phyloP scores from a whole-genome alignment of 2,329 filamentous ascomycete genomes.

The Ophiosphaerella herpotricha region DNA sequence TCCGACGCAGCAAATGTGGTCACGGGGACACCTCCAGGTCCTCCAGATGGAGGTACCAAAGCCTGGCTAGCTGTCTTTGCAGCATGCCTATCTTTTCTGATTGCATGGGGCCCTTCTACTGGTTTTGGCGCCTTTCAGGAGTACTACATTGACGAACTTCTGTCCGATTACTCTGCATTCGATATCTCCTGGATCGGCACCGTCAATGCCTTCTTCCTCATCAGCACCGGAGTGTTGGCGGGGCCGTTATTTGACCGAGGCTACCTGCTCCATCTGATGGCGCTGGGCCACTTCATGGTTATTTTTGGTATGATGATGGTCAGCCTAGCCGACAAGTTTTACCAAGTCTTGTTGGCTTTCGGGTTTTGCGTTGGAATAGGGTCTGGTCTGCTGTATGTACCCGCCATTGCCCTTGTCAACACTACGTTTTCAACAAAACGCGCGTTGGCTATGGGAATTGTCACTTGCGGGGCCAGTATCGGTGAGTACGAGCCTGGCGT shows the following conservation, averaged over 20 bases:
- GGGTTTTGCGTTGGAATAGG: neutral
- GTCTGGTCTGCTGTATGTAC: neutral
- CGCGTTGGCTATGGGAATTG: neutral
- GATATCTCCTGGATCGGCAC: neutral
- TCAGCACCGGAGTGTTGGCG: neutral
- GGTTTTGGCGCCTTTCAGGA: neutral
- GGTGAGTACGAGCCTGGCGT: neutral
- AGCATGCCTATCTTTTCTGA: too few relatives aligned
- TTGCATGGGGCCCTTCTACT: neutral
- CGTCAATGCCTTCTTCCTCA: neutral
- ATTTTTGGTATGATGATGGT: neutral
- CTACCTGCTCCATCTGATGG: neutral
- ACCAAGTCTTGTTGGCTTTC: neutral
- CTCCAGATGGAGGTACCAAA: too few relatives aligned
- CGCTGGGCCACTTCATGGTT: neutral
- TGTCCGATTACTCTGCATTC: neutral
- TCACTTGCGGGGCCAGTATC: neutral
- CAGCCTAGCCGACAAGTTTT: neutral
- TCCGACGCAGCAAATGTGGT: too few relatives aligned
- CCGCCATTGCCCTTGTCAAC: neutral
- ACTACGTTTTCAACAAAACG: neutral
- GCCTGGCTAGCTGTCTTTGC: too few relatives aligned
- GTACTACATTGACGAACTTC: neutral
- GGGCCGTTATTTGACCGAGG: neutral
- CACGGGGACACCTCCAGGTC: too few relatives aligned